Evolutionary conservation across 805 yeast genomes (phyloP).

Genomic region (Wickerhamiella azyma): DNA sequence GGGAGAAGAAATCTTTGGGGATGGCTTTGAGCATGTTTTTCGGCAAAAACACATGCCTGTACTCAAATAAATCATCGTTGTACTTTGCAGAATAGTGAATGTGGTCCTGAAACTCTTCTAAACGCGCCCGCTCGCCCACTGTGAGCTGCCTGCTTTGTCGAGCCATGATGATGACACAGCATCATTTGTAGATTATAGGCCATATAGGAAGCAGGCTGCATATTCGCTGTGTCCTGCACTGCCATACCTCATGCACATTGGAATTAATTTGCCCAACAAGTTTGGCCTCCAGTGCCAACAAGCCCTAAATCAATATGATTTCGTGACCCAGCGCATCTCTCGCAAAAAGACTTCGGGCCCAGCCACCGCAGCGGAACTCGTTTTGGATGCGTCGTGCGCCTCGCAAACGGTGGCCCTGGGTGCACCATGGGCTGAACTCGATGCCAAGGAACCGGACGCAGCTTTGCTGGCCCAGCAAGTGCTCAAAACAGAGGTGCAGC

Average conservation of each 20-base stretch:
- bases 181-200: not conserved
- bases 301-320: constrained; percentile 33
- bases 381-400: constrained; percentile 30
- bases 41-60: constrained; percentile 94
- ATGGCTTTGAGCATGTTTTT: constrained; percentile 88
- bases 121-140: constrained; percentile 70
- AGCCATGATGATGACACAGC: constrained; percentile 1
- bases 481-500: constrained; percentile 41
- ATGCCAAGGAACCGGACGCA: constrained; percentile 35
- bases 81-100: constrained; percentile 87
- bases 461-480: constrained; percentile 46
- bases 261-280: constrained; percentile 25
- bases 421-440: constrained; percentile 60
- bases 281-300: constrained; percentile 23
- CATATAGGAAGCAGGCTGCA: no score
- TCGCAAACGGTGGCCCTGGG: constrained; percentile 39
- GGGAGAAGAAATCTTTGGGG: constrained; percentile 85
- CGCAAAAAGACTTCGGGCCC: constrained; percentile 20
- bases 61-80: constrained; percentile 83
- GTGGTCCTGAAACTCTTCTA: constrained; percentile 81
- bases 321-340: constrained; percentile 37
- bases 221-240: not conserved
- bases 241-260: constrained; percentile 19
- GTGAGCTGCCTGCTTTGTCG: constrained; percentile 45
- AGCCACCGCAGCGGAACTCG: constrained; percentile 28